Percentiles rank a stretch among this genome's conserved stretches.
Conservation (phyloP, 2,329 filamentous ascomycete species). For the Diplocarpon rosae region DNA sequence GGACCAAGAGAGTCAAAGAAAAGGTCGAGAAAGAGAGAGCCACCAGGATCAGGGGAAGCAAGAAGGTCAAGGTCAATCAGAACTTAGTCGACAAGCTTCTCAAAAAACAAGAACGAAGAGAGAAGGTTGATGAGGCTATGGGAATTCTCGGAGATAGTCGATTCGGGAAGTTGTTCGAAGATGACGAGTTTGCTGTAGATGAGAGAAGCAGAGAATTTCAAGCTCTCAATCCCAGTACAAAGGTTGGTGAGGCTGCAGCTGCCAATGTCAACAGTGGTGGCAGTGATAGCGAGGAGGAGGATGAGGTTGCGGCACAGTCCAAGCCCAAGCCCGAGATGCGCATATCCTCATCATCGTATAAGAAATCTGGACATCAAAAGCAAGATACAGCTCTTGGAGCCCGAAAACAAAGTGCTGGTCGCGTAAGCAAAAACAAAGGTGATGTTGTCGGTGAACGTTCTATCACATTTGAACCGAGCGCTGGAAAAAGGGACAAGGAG, state of each 20-base stretch:
- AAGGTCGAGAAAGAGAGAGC: constrained; percentile 97
- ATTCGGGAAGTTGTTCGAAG: constrained; percentile 82
- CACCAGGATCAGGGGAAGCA: constrained; percentile 83
- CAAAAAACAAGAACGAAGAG: constrained; percentile 51
- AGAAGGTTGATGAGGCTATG: constrained; percentile 44
- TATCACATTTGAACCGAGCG: constrained; percentile 61
- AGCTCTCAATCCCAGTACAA: constrained; percentile 79
- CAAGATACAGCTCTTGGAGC: constrained; percentile 45
- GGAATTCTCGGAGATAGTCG: constrained; percentile 73
- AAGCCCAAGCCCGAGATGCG: constrained; percentile 41
- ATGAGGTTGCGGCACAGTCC: constrained; percentile 28
- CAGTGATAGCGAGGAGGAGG: constrained; percentile 32
- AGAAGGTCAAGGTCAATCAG: constrained; percentile 96
- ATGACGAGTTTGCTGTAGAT: constrained; percentile 86
- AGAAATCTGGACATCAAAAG: constrained; percentile 42
- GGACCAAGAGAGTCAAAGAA: constrained; percentile 81
- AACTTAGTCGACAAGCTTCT: constrained; percentile 64
- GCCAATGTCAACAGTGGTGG: constrained; percentile 29
- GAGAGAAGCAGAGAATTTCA: constrained; percentile 81
- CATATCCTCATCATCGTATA: constrained; percentile 58
- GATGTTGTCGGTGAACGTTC: constrained; percentile 52
- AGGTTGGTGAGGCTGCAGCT: constrained; percentile 26
- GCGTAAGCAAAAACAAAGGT: constrained; percentile 34
- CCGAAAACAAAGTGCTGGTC: constrained; percentile 39
- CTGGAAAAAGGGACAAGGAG: constrained; percentile 38